A percentile compares a stretch with the other conserved stretches of the same genome.
phyloP scores from a whole-genome alignment of 805 yeast species.

The Kuraishia cidri region DNA sequence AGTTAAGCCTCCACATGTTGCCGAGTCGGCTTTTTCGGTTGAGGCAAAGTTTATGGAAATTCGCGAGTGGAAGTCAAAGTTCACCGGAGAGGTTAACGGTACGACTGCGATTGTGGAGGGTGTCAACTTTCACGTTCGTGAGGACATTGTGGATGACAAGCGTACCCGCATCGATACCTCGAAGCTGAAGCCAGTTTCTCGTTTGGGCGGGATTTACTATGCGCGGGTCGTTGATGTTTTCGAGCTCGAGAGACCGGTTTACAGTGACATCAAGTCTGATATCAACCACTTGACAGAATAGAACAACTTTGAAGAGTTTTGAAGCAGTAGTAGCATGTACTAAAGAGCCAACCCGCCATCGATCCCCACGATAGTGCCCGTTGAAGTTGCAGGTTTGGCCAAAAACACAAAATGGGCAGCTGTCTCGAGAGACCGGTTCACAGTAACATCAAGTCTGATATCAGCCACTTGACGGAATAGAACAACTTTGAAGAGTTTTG shows the following conservation, averaged over 20 bases:
- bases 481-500: too few species aligned
- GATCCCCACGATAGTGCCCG: conserved; percentile 16
- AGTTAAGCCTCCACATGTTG: conserved; percentile 49
- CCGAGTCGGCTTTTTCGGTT: conserved; percentile 50
- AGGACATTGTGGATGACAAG: conserved; percentile 38
- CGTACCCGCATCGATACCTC: conserved; percentile 30
- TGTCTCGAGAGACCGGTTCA: conserved; percentile 31
- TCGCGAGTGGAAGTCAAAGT: too few species aligned
- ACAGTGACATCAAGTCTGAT: conserved; percentile 7
- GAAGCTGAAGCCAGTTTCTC: conserved; percentile 44
- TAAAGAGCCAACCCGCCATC: too few species aligned
- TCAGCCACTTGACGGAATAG: neutral
- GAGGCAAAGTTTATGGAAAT: conserved; percentile 40
- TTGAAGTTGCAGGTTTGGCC: conserved; percentile 13
- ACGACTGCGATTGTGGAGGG: conserved; percentile 42
- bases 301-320: too few species aligned
- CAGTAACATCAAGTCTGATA: conserved; percentile 6
- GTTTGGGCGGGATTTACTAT: conserved; percentile 46
- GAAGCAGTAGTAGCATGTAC: too few species aligned
- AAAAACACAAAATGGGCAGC: conserved; percentile 15
- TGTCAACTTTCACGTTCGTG: conserved; percentile 45
- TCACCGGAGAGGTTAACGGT: conserved; percentile 25
- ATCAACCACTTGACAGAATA: neutral
- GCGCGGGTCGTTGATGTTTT: conserved; percentile 33
- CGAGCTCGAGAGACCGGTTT: conserved; percentile 37